Evolutionary conservation across 2,329 filamentous ascomycete genomes (phyloP), one percentile per base, ranked within the genome.

Genomic region (Exophiala mesophila): DNA sequence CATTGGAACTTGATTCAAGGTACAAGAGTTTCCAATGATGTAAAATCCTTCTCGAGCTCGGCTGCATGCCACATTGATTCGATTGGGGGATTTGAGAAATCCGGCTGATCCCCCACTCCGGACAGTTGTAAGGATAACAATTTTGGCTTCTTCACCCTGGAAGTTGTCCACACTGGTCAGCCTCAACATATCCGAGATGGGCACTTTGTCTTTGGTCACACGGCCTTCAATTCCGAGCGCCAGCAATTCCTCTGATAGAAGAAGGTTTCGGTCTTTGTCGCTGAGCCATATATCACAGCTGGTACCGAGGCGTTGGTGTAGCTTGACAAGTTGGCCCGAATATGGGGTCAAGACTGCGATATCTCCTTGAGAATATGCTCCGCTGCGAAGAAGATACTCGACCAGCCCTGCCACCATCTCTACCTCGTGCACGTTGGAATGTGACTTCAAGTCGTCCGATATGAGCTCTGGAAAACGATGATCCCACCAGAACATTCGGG

Each of bases 111-210:
- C 47, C 24, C 61, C 61, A 46, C 60, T 62, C 49, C 61, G 49
- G 2, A 64, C 62, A 1, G 54, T 53, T 20, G 55, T 58, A 3
- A 64, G 45, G 8, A 64, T 55, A 36, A 63, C 47, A 2, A 63
- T 43, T 33, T 57, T 63, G 12, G 59, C 59, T 38, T 64, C 61
- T 49, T 63, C 60, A 3, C 62, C 61, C 44, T 64, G 61, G 33
- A 63, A 63, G 38, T 61, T 62, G 50, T 63, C 55, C 18, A 60
- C 49, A 1, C 56, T 61, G 2, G 59, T 51, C 21, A 61, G 37
- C 19, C 53, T 52, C 12, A 61, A 49, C 51, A 60, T 55, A 36
- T 53, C 44, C 6, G 40, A 38, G 20, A 60, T 48, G 5, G 50
- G 33, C n/a, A 60, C 39, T 24, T 55, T 36, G 8, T 51, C 44